Evolutionary conservation across 1,139 yeast genomes (phyloP), one percentile per base, ranked within the genome.

Genomic region (Protomyces lactucae-debilis): DNA sequence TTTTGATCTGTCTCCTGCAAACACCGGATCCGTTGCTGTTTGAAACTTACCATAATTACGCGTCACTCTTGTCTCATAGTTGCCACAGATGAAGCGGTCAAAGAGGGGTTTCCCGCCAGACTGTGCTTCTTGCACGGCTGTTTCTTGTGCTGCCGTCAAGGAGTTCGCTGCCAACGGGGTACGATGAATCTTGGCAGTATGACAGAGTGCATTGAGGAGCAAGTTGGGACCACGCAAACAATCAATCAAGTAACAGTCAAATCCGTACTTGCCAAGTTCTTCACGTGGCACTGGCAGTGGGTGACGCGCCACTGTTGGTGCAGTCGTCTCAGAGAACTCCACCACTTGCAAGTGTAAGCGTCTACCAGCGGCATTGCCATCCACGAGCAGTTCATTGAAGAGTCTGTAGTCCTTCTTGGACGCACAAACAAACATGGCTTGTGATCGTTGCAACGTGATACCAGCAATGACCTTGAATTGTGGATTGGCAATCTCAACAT

Each of bases 181-280:
- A 35, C 43, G 43, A 28, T 59, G 56, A 10, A 59, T 75, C 54
- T 78, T 79, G 14, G 83, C 77, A 37, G 80, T 80, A 67, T 83
- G 85, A 69, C 87, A 85, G 57, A 93, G 78, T 90, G 88, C 89
- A 64, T 81, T 79, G 57, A 90, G 73, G 0, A 93, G 96, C n/a
- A 83, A 82, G 9, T 75, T 73, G 0, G 97, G 96, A 0, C 97
- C 99, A 0, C 77, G 76, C 1, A 93, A 72, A 67, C 83, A 83
- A 71, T 93, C 97, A 1, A 83, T 76, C 45, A 91, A 71, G 70
- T 83, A 88, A 0, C 96, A 95, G 67, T 88, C 96, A 73, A 93
- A 89, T 0, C 97, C 97, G 35, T 76, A 73, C n/a, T 65, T 60
- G 0, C 69, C 71, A 3, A 91, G 70, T 52, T 76, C 73, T 8